Percentiles rank a stretch among this genome's conserved stretches.
phyloP scores from a whole-genome alignment of 495 filamentous ascomycete genomes.

The Recurvomyces mirabilis region DNA sequence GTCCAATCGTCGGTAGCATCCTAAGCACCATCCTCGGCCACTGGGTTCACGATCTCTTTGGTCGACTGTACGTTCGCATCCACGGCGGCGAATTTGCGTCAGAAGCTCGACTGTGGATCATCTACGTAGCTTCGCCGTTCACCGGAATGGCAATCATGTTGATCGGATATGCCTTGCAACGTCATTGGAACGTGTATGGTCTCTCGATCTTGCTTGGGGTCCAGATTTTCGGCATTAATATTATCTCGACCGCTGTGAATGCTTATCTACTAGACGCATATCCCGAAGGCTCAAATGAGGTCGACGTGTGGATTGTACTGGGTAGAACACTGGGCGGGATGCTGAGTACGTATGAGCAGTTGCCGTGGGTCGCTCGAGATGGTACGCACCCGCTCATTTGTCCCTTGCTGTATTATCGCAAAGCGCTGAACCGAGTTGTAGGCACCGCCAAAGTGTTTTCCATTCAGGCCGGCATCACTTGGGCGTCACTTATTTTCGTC shows the following conservation, averaged over 20 bases:
- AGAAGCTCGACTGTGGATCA: conserved; percentile 47
- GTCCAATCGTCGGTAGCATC: conserved; percentile 41
- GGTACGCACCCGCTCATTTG: no score
- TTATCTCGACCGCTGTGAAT: conserved; percentile 49
- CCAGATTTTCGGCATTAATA: conserved; percentile 51
- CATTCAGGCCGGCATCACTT: no score
- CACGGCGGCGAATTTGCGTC: conserved; percentile 44
- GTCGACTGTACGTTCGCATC: conserved; percentile 36
- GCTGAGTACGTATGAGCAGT: conserved; percentile 42
- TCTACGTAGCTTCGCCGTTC: conserved; percentile 40
- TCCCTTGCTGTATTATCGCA: no score
- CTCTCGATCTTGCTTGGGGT: conserved; percentile 43
- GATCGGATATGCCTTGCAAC: conserved; percentile 44
- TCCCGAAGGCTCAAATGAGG: conserved; percentile 29
- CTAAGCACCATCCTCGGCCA: conserved; percentile 46
- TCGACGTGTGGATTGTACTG: conserved; percentile 27
- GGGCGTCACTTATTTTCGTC: no score
- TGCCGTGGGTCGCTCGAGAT: conserved; percentile 35
- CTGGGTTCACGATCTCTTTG: conserved; percentile 48
- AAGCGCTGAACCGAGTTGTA: no score
- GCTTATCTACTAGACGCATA: conserved; percentile 35
- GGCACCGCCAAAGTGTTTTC: no score
- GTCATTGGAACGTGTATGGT: conserved; percentile 45
- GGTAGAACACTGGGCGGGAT: conserved; percentile 28
- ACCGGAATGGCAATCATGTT: conserved; percentile 42